Evolutionary conservation across 2,329 filamentous ascomycete genomes (phyloP), one percentile per base, ranked within the genome.

Genomic region (Pseudocercospora cruenta): DNA sequence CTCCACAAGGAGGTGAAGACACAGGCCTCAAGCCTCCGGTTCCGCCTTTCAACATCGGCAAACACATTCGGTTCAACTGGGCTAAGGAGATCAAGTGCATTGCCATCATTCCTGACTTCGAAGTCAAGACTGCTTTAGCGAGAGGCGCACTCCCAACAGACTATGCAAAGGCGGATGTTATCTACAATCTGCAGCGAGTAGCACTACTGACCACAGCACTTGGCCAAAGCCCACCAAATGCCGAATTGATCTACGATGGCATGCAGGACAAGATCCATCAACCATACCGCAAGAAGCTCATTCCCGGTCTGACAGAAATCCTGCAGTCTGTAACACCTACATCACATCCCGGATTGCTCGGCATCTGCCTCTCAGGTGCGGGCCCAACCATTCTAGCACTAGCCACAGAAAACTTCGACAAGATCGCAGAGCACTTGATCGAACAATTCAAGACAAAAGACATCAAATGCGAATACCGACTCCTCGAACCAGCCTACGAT

Each of bases 261-360:
- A 99, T 99, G 95, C 95, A 98, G 82, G 95, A 99, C 83, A 96
- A 94, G 81, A 88, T 99, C 67, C 95, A 99, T 82, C 95, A 99
- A 80, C 95, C 93, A 51, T 98, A 99, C 83, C 90, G 95, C 62
- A 90, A 95, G 80, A 90, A 87, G 1, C 87, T 99, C 68, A 96
- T 99, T 72, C 95, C 95, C 0, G 95, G 94, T 0, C 85, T 99
- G 64, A 91, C 91, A 16, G 91, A 97, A 77, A 94, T 99, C 62
- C 88, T 99, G 60, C 88, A 93, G 78, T 94, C 91, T 67, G 94
- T 98, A 83, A 97, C 92, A 10, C 95, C 94, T 28, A 87, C 88
- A 75, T 91, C 91, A 4, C 93, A 97, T 77, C 89, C 91, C 1
- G 95, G 95, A 5, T 87, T 99, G 62, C 85, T 97, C 62, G 95